Evolutionary conservation across 2,329 filamentous ascomycete species (phyloP).

Genomic region (Calonectria montana): DNA sequence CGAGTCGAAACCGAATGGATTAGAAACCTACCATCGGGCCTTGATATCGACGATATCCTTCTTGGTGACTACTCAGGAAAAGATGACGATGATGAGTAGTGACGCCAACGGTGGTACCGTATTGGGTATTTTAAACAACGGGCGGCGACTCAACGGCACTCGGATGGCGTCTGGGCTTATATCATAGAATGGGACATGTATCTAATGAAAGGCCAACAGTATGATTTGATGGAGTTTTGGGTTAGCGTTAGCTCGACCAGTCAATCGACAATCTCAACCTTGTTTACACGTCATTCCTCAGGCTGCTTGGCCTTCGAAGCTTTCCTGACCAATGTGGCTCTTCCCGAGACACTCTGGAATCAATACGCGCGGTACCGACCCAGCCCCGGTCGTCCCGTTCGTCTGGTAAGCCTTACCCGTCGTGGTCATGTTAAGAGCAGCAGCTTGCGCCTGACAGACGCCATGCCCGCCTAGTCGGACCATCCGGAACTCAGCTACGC

Average conservation of each 20-base stretch:
- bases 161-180: constrained; percentile 28
- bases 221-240: constrained; percentile 25
- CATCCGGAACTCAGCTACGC: constrained; percentile 26
- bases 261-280: constrained; percentile 8
- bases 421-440: constrained; percentile 22
- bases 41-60: constrained; percentile 77
- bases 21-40: constrained; percentile 62
- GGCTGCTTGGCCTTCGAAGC: neutral
- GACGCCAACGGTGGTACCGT: constrained; percentile 21
- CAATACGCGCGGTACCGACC: neutral
- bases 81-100: constrained; percentile 55
- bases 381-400: constrained; percentile 22
- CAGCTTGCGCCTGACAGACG: constrained; percentile 13
- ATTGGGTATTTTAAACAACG: constrained; percentile 6
- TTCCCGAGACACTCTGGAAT: neutral
- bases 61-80: constrained; percentile 78
- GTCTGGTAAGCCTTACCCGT: constrained; percentile 29
- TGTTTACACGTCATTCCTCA: neutral
- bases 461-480: constrained; percentile 28
- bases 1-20: constrained; percentile 95
- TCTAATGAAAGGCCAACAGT: constrained; percentile 27
- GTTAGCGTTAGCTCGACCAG: constrained; percentile 4
- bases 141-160: constrained; percentile 21
- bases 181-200: constrained; percentile 34
- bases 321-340: neutral